A percentile compares a stretch with the other conserved stretches of the same genome.
Evolutionary conservation across 805 yeast species (phyloP).

Genomic region (Yarrowia sp.): DNA sequence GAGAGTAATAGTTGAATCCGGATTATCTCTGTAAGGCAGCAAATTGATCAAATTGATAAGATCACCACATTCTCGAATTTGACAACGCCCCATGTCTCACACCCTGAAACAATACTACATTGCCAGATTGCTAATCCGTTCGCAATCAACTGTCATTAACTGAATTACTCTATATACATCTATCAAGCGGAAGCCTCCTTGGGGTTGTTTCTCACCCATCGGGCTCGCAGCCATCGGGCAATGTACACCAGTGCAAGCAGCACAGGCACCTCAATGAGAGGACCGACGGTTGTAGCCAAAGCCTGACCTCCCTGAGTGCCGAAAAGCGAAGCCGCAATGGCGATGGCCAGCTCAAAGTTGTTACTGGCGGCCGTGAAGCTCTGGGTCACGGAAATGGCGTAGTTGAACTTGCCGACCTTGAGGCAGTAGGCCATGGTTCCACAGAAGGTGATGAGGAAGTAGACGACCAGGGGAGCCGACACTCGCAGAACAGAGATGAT

Average conservation of each 20-base stretch:
- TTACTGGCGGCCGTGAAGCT: constrained; percentile 65
- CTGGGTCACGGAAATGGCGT: constrained; percentile 57
- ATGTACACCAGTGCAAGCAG: constrained; percentile 48
- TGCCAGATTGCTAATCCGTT: too few relatives aligned
- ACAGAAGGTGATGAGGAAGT: constrained; percentile 59
- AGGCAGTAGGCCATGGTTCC: constrained; percentile 51
- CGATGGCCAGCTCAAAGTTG: constrained; percentile 63
- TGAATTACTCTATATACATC: background rate
- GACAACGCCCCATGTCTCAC: too few relatives aligned
- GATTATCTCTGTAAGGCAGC: too few relatives aligned
- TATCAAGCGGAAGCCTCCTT: background rate
- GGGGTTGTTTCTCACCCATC: constrained; percentile 23
- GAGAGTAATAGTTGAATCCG: too few relatives aligned
- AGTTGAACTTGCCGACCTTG: constrained; percentile 45
- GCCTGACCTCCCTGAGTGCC: constrained; percentile 61
- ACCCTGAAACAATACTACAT: too few relatives aligned
- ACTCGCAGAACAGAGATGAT: constrained; percentile 60
- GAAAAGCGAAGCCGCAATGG: constrained; percentile 60
- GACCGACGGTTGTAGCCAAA: constrained; percentile 67
- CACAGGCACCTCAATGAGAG: constrained; percentile 65
- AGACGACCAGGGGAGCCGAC: constrained; percentile 58
- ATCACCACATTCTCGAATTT: too few relatives aligned
- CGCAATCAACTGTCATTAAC: too few relatives aligned
- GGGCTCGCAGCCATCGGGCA: constrained; percentile 34
- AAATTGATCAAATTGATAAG: too few relatives aligned